Evolutionary conservation across 2,329 filamentous ascomycete species (phyloP).

Genomic region (Venturiaceae sp.): DNA sequence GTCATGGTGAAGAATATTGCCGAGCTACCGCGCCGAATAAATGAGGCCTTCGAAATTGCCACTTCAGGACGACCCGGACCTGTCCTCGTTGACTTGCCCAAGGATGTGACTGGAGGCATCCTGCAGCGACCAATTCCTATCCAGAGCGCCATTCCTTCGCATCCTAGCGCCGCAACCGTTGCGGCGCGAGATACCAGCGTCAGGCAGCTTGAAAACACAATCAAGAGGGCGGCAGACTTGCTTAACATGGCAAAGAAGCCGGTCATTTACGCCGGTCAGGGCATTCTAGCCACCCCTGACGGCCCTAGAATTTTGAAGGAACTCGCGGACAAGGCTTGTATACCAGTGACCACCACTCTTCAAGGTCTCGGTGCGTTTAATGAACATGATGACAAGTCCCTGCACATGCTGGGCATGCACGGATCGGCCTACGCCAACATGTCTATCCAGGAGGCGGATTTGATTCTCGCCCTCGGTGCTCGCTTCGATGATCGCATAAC

Average conservation of each 20-base stretch:
- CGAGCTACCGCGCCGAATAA: constrained; percentile 86
- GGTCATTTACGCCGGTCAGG: constrained; percentile 89
- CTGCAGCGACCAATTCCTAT: constrained; percentile 77
- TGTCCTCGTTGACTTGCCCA: constrained; percentile 90
- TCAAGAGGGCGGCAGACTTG: constrained; percentile 68
- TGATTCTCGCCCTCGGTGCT: constrained; percentile 88
- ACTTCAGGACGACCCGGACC: constrained; percentile 89
- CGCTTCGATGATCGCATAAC: constrained; percentile 97
- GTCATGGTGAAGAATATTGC: constrained; percentile 95
- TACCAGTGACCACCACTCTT: constrained; percentile 92
- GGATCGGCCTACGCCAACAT: constrained; percentile 95
- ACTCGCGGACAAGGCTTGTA: constrained; percentile 80
- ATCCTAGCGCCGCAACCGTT: constrained; percentile 78
- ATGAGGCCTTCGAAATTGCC: constrained; percentile 97
- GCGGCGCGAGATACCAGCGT: constrained; percentile 65
- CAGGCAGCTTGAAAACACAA: constrained; percentile 63
- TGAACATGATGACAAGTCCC: constrained; percentile 84
- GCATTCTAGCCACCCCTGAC: constrained; percentile 69
- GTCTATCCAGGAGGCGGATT: constrained; percentile 92
- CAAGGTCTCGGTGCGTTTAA: constrained; percentile 89
- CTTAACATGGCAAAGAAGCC: constrained; percentile 90
- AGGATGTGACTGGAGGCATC: constrained; percentile 85
- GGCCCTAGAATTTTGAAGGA: constrained; percentile 73
- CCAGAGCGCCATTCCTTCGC: constrained; percentile 59
- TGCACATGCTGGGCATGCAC: constrained; percentile 99